These are phyloP conservation scores for Flaveria floridana DNA, from an alignment of 140 eudicot genomes.

Conservation along the genomic window DNA sequence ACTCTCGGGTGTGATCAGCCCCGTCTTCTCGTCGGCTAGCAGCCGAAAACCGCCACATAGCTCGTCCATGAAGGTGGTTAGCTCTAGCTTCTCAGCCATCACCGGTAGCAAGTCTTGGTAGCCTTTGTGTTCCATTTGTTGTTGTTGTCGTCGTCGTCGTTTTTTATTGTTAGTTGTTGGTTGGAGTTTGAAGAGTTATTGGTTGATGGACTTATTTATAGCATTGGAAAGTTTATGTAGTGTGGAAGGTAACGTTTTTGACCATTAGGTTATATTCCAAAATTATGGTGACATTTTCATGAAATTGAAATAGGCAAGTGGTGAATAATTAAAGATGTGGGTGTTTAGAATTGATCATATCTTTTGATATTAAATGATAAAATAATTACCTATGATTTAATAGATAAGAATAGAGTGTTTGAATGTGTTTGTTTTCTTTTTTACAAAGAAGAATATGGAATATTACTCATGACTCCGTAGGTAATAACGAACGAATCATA, in stretches of 20 bases:
- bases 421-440: too few relatives aligned
- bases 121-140: conserved; percentile 25
- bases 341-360: too few relatives aligned
- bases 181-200: conserved; percentile 19
- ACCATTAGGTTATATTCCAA: conserved; percentile 10
- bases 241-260: conserved; percentile 18
- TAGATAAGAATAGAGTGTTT: too few relatives aligned
- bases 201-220: conserved; percentile 16
- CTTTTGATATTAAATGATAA: too few relatives aligned
- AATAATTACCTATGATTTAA: too few relatives aligned
- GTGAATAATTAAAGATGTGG: too few relatives aligned
- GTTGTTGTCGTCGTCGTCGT: not conserved
- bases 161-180: conserved; percentile 6
- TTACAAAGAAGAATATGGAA: too few relatives aligned
- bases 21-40: conserved; percentile 55
- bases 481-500: too few relatives aligned
- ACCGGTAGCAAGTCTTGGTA: conserved; percentile 84
- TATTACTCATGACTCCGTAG: too few relatives aligned
- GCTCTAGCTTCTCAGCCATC: conserved; percentile 88
- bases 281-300: conserved; percentile 4
- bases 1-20: conserved; percentile 66
- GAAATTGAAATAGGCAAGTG: not conserved
- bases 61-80: conserved; percentile 60
- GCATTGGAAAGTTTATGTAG: not conserved
- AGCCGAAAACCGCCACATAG: conserved; percentile 77